phyloP scores from a whole-genome alignment of 352 stramenopile species.

The Halophytophthora polymorphica region DNA sequence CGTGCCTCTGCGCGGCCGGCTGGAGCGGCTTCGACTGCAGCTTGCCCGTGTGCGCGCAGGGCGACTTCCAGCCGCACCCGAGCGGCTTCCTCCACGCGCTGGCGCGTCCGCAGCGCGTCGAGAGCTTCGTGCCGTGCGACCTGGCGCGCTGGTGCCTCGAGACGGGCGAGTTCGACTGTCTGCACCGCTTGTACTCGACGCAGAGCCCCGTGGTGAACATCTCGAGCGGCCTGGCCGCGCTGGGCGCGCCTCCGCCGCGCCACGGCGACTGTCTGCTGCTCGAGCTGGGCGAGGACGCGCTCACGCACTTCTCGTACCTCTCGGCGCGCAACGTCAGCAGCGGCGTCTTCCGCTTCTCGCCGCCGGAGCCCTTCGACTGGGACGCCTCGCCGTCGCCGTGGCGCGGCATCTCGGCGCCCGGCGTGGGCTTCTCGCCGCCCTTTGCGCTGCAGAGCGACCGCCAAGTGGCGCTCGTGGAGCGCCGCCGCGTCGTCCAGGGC shows the following conservation, averaged over 20 bases:
- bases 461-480: slow-evolving; percentile 90
- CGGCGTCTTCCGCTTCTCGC: slow-evolving; percentile 80
- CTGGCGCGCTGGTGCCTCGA: slow-evolving; percentile 86
- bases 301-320: slow-evolving; percentile 90
- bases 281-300: slow-evolving; percentile 75
- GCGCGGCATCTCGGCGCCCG: slow-evolving; percentile 48
- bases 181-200: slow-evolving; percentile 34
- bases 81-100: slow-evolving; percentile 61
- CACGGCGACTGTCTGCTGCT: slow-evolving; percentile 58
- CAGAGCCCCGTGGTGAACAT: slow-evolving; percentile 38
- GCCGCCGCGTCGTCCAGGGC: slow-evolving; percentile 85
- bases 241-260: slow-evolving; percentile 3
- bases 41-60: slow-evolving; percentile 90
- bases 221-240: slow-evolving; percentile 30
- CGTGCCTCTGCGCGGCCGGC: slow-evolving; percentile 90
- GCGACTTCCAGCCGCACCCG: slow-evolving; percentile 88
- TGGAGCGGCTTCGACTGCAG: slow-evolving; percentile 93
- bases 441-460: slow-evolving; percentile 67
- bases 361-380: slow-evolving; percentile 80
- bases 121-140: slow-evolving; percentile 90
- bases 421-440: slow-evolving; percentile 55
- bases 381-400: slow-evolving; percentile 58
- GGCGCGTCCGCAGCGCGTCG: slow-evolving; percentile 55
- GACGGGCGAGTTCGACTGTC: slow-evolving; percentile 94
- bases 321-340: slow-evolving; percentile 72